These are phyloP conservation scores for Cymodocea nodosa DNA, from an alignment of 116 monocot genomes.

Conservation along the genomic window DNA sequence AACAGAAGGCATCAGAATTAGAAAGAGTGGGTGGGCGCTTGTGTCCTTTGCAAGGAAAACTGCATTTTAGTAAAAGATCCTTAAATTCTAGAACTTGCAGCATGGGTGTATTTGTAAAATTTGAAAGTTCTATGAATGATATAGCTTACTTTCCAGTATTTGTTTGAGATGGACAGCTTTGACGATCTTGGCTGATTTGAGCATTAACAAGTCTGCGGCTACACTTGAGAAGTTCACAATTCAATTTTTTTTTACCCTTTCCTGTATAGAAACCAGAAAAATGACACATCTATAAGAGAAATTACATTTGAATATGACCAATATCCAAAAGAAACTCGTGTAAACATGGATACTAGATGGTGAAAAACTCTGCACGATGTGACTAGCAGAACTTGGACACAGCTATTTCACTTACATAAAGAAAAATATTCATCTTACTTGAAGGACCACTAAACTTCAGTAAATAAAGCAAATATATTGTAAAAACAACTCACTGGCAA, in stretches of 20 bases:
- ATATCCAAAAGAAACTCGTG: background rate
- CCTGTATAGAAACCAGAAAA: slow-evolving; percentile 3
- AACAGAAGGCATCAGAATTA: slow-evolving; percentile 58
- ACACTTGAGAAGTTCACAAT: background rate
- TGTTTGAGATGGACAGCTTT: slow-evolving; percentile 7
- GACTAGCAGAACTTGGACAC: background rate
- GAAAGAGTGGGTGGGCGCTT: slow-evolving; percentile 11
- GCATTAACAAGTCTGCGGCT: background rate
- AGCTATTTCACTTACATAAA: background rate
- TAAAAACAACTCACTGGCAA: background rate
- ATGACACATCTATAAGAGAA: background rate
- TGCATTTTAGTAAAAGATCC: slow-evolving; percentile 11
- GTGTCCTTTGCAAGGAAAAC: slow-evolving; percentile 15
- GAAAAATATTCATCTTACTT: background rate
- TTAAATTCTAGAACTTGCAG: background rate
- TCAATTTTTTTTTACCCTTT: background rate
- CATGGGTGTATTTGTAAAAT: background rate
- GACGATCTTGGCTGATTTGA: slow-evolving; percentile 7
- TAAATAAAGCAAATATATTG: background rate
- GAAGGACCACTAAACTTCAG: background rate
- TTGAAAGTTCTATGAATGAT: background rate
- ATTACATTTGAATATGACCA: background rate
- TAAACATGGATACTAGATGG: too few relatives aligned
- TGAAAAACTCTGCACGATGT: too few relatives aligned
- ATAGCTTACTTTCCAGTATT: slow-evolving; percentile 32